Evolutionary conservation across 1,284 basidiomycete species (phyloP), one percentile per base, ranked within the genome.

Genomic region (Ceratobasidium sp.): DNA sequence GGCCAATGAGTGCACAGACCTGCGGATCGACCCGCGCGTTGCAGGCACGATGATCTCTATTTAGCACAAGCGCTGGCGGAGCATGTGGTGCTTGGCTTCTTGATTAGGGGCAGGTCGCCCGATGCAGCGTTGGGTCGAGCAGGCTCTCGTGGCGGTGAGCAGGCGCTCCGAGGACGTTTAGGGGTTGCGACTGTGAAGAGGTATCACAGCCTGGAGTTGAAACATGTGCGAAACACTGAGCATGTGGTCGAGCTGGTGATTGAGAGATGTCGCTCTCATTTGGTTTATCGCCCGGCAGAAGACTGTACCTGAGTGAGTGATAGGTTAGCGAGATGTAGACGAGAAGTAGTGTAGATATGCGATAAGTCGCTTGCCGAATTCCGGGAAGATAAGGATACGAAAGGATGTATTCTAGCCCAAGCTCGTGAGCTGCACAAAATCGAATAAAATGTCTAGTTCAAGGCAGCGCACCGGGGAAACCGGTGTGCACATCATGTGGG

Each of bases 201-300:
- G 51, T 16, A 13, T 53, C 27, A 24, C n/a, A 53, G 48, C 19
- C 48, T 13, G 24, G 51, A 16, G 46, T 51, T 53, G 51, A 53
- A 53, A 53, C 51, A 53, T 53, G 51, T 53, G n/a, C 51, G 51
- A 53, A 53, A 53, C 51, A 24, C 51, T 53, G 24, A n/a, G 51
- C 22, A 51, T n/a, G 51, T 24, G 51, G 24, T n/a, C 51, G n/a
- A 24, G 4, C n/a, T 53, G 51, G 22, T 11, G 51, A 27, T 13
- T 6, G 9, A 51, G 9, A 51, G 48, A 51, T 13, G 9, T n/a
- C 19, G 19, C 7, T 51, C 19, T n/a, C 16, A 51, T 24, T 53
- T 8, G 51, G 51, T 9, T 5, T 37, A 53, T 53, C 51, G 24
- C 6, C 9, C 19, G 51, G n/a, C 51, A 7, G 27, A n/a, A 24